Evolutionary conservation across 202 grass and related monocot genomes (phyloP).

Genomic region (Digitaria exilis): DNA sequence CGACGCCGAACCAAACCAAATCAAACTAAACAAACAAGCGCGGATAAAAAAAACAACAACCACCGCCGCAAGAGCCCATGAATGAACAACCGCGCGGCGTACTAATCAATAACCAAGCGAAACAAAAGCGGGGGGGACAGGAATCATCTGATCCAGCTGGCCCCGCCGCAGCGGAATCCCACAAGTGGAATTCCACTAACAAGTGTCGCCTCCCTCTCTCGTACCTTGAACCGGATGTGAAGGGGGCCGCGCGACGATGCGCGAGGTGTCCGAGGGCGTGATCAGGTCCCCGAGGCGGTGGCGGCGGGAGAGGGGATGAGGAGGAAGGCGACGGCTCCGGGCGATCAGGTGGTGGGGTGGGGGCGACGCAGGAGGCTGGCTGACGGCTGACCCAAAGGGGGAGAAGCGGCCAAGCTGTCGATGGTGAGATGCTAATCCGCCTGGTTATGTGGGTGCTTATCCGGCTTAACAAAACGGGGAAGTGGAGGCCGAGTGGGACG

Average conservation of each 20-base stretch:
- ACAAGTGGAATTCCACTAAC: not conserved
- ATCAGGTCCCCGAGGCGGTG: conserved; percentile 1
- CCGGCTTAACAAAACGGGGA: conserved; percentile 37
- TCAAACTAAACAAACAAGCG: not conserved
- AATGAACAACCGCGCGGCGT: no score
- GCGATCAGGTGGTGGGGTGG: conserved; percentile 37
- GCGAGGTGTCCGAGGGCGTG: not conserved
- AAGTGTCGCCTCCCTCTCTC: not conserved
- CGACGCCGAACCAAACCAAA: not conserved
- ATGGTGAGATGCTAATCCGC: conserved; percentile 26
- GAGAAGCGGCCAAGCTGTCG: conserved; percentile 6
- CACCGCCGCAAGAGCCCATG: not conserved
- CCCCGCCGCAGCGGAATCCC: conserved; percentile 4
- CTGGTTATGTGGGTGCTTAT: conserved; percentile 32
- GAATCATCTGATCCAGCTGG: conserved; percentile 20
- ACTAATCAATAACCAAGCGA: not conserved
- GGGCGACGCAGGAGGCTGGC: no score
- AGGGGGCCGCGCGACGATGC: not conserved
- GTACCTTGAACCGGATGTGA: not conserved
- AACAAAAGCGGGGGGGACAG: not conserved
- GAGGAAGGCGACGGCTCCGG: conserved; percentile 36
- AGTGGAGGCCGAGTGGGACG: conserved; percentile 23
- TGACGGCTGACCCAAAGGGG: not conserved
- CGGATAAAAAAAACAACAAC: not conserved
- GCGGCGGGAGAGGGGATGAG: not conserved